Evolutionary conservation across 306 rosid species (phyloP).

Genomic region (Ammopiptanthus mongolicus): DNA sequence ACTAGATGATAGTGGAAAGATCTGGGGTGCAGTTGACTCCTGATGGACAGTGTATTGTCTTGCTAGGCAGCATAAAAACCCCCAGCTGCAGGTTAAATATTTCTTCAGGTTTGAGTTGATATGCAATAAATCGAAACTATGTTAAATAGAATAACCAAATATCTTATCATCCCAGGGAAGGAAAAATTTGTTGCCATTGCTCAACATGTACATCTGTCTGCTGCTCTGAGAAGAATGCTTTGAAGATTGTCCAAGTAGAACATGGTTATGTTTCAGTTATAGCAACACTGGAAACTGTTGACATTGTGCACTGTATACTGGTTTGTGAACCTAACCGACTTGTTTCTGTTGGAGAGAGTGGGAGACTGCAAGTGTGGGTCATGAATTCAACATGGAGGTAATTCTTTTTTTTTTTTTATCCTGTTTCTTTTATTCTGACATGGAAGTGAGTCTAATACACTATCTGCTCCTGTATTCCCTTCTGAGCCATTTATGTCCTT

Average conservation of each 20-base stretch:
- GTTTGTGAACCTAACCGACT: conserved; percentile 73
- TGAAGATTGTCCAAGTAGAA: conserved; percentile 75
- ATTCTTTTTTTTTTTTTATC: neutral
- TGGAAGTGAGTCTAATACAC: conserved; percentile 57
- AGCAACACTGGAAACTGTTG: conserved; percentile 52
- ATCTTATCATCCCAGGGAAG: conserved; percentile 44
- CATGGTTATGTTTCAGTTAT: conserved; percentile 64
- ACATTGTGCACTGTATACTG: conserved; percentile 44
- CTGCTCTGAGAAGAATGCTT: conserved; percentile 49
- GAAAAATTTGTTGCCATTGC: conserved; percentile 60
- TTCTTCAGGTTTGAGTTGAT: conserved; percentile 28
- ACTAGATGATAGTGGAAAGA: conserved; percentile 55
- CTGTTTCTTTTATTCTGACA: neutral
- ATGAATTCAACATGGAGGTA: conserved; percentile 92
- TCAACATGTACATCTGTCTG: conserved; percentile 56
- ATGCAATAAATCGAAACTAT: conserved; percentile 1
- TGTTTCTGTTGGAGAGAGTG: conserved; percentile 78
- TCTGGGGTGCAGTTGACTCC: conserved; percentile 71
- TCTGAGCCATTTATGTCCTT: conserved; percentile 1
- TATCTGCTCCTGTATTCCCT: conserved; percentile 10
- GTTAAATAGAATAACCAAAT: conserved; percentile 7
- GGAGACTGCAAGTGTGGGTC: conserved; percentile 80
- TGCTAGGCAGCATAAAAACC: conserved; percentile 63
- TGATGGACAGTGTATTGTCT: conserved; percentile 61
- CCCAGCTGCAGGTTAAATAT: conserved; percentile 75